Percentiles rank a stretch among this genome's conserved stretches.
Evolutionary conservation across 163 green algal species (phyloP).

Genomic region (Prototheca stagnorum): DNA sequence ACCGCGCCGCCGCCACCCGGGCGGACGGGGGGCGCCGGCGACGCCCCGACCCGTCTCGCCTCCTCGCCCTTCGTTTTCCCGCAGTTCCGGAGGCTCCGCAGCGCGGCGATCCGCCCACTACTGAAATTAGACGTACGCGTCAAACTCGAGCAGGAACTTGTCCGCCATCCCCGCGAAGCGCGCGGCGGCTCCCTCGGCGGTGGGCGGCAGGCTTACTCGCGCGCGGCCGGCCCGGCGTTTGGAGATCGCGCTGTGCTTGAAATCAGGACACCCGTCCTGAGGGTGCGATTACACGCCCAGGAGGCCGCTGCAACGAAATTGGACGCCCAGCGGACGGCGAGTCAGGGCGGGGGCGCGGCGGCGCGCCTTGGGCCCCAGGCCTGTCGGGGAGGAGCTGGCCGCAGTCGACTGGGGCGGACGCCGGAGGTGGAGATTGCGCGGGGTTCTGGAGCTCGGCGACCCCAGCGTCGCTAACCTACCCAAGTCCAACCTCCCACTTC

Average conservation of each 20-base stretch:
- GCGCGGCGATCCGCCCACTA: background rate
- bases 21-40: background rate
- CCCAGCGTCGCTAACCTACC: too few species aligned
- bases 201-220: background rate
- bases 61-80: background rate
- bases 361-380: too few species aligned
- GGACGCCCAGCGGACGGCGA: conserved; percentile 51
- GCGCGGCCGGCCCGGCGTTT: background rate
- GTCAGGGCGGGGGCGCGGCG: too few species aligned
- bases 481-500: too few species aligned
- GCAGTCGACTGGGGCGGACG: too few species aligned
- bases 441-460: too few species aligned
- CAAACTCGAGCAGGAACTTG: background rate
- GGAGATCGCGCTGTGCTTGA: background rate
- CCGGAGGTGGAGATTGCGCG: too few species aligned
- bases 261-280: background rate
- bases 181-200: background rate
- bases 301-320: background rate
- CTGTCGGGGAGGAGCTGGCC: too few species aligned
- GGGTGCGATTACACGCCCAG: background rate
- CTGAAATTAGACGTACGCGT: background rate
- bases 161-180: background rate
- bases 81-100: background rate
- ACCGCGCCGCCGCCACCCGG: background rate
- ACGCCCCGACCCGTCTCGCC: background rate